These are phyloP conservation scores for Candida nitratophila DNA, from an alignment of 805 yeast species.

Conservation along the genomic window DNA sequence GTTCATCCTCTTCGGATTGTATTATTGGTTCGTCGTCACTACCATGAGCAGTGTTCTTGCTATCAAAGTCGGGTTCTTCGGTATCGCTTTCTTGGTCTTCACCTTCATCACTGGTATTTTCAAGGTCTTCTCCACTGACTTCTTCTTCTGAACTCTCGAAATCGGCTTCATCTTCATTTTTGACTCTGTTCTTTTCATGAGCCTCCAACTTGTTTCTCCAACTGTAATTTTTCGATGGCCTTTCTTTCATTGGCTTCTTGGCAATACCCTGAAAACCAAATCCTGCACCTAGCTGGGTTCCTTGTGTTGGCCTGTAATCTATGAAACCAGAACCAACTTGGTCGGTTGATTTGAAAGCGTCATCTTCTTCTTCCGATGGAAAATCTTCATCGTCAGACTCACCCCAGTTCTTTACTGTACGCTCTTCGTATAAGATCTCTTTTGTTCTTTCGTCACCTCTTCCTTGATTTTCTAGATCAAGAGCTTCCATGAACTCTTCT, in stretches of 20 bases:
- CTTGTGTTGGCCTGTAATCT: slow-evolving; percentile 61
- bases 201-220: slow-evolving; percentile 62
- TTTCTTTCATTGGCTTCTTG: slow-evolving; percentile 41
- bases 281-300: slow-evolving; percentile 60
- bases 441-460: slow-evolving; percentile 54
- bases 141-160: slow-evolving; percentile 32
- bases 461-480: slow-evolving; percentile 66
- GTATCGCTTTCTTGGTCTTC: slow-evolving; percentile 11
- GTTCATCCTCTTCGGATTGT: slow-evolving; percentile 17
- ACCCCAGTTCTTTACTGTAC: slow-evolving; percentile 58
- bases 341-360: slow-evolving; percentile 26
- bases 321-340: slow-evolving; percentile 39
- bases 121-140: slow-evolving; percentile 22
- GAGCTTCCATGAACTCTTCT: slow-evolving; percentile 69
- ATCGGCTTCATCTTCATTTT: slow-evolving; percentile 54
- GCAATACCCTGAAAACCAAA: slow-evolving; percentile 58
- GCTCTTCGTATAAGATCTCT: slow-evolving; percentile 63
- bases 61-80: slow-evolving; percentile 16
- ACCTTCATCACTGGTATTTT: slow-evolving; percentile 16
- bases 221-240: slow-evolving; percentile 48
- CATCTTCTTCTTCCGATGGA: slow-evolving; percentile 4
- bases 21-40: too few species aligned
- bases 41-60: too few species aligned
- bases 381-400: slow-evolving; percentile 24
- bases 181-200: slow-evolving; percentile 33